Conservation (phyloP, 2,329 filamentous ascomycete species). For the Tolypocladium ovalisporum region DNA sequence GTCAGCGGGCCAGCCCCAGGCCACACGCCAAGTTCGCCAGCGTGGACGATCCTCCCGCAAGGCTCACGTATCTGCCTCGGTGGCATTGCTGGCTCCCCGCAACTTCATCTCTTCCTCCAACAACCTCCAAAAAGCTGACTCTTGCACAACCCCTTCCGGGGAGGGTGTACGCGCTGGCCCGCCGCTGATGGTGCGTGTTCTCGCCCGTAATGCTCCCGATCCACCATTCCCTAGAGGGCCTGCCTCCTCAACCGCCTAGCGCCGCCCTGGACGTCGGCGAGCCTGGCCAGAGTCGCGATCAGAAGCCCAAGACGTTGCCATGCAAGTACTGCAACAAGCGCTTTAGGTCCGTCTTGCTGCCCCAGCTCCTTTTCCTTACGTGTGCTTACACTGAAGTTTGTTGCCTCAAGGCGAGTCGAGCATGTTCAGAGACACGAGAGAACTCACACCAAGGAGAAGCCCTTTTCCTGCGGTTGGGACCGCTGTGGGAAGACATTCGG, state of each 20-base stretch:
- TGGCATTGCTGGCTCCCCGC: not conserved
- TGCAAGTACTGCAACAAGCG: constrained; percentile 54
- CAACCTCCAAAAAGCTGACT: not conserved
- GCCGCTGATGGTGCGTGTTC: constrained; percentile 2
- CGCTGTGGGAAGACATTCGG: constrained; percentile 53
- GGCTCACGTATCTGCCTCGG: not conserved
- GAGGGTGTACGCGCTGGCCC: constrained; percentile 1
- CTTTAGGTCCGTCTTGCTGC: constrained; percentile 39
- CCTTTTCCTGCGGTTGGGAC: constrained; percentile 48
- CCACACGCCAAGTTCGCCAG: not conserved
- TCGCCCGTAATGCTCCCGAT: constrained; percentile 38
- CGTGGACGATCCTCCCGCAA: not conserved
- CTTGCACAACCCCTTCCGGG: not conserved
- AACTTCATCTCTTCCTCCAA: constrained; percentile 2
- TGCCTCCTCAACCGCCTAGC: constrained; percentile 19
- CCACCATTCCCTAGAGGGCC: constrained; percentile 41
- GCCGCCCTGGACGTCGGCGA: constrained; percentile 26
- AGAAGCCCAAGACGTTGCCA: constrained; percentile 50
- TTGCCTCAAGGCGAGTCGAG: constrained; percentile 42
- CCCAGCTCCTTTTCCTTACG: constrained; percentile 2
- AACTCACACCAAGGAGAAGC: constrained; percentile 56
- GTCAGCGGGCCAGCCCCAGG: not conserved
- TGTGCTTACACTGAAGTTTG: constrained; percentile 8
- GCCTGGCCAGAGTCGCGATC: constrained; percentile 39
- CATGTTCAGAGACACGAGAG: constrained; percentile 54